Conservation (phyloP, 768 basidiomycete species). For the Phaeotremella skinneri region DNA sequence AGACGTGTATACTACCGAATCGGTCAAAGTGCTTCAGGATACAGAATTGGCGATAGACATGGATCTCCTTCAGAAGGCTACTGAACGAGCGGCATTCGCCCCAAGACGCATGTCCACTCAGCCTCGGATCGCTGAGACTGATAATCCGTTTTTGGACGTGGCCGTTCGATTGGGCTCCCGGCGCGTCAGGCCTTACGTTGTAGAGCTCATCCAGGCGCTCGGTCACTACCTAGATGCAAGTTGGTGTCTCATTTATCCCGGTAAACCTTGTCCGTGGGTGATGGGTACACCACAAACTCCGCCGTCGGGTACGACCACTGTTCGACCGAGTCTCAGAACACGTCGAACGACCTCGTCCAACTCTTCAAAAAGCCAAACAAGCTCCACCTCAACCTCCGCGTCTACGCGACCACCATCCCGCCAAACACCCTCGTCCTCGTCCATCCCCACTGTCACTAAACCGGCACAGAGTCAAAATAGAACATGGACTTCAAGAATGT, state of each 20-base stretch:
- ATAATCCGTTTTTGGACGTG: constrained; percentile 41
- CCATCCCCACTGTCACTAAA: background rate
- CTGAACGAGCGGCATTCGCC: constrained; percentile 7
- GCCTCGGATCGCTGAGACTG: constrained; percentile 23
- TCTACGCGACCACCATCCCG: background rate
- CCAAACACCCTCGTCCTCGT: background rate
- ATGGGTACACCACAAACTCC: background rate
- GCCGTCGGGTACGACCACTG: background rate
- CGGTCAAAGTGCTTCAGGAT: constrained; percentile 33
- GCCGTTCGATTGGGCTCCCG: constrained; percentile 24
- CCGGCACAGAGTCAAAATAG: background rate
- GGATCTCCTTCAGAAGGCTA: constrained; percentile 13
- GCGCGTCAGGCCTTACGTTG: constrained; percentile 36
- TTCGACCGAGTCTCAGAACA: background rate
- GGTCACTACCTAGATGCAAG: constrained; percentile 41
- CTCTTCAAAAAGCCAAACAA: constrained; percentile 11
- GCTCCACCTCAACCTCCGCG: background rate
- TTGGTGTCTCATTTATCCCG: constrained; percentile 26
- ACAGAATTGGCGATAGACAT: constrained; percentile 41
- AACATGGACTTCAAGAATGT: constrained; percentile 26
- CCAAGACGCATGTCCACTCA: constrained; percentile 23
- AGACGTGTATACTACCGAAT: constrained; percentile 34
- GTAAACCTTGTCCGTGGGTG: constrained; percentile 34
- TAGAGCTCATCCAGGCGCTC: constrained; percentile 40
- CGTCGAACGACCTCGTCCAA: constrained; percentile 10